A percentile compares a stretch with the other conserved stretches of the same genome.
Evolutionary conservation across 73 alveolate genomes (phyloP).

Genomic region (Paramecium octaurelia): DNA sequence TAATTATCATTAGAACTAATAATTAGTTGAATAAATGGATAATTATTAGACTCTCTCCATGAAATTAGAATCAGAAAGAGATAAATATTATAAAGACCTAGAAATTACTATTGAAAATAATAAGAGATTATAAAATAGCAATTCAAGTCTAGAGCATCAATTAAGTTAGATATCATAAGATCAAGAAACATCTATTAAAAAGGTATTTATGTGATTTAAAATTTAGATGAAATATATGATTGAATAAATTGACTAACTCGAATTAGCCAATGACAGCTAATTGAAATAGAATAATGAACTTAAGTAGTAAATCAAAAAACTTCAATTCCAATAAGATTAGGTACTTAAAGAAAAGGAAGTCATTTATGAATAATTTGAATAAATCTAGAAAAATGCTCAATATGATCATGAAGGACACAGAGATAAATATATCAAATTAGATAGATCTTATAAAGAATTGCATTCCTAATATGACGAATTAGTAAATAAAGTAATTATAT

Average conservation of each 20-base stretch:
- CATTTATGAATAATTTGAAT: neutral
- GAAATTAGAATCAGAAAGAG: neutral
- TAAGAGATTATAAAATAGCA: neutral
- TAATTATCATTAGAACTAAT: neutral
- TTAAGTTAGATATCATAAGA: neutral
- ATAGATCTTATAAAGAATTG: neutral
- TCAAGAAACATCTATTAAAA: neutral
- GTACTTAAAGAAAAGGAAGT: neutral
- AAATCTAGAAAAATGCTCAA: neutral
- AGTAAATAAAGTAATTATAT: neutral
- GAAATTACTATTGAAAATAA: neutral
- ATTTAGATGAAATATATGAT: neutral
- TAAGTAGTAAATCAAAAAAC: neutral
- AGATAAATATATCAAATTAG: neutral
- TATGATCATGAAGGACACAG: neutral
- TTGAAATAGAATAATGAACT: slow-evolving; percentile 19
- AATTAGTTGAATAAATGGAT: neutral
- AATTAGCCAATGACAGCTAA: neutral
- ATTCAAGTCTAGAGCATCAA: neutral
- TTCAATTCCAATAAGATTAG: neutral
- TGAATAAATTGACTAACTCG: neutral
- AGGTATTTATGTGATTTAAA: neutral
- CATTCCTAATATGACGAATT: neutral
- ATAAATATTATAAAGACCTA: neutral
- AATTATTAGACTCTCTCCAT: neutral